A percentile compares a stretch with the other conserved stretches of the same genome.
Evolutionary conservation across 2,329 filamentous ascomycete species (phyloP).

Genomic region (Madurella fahalii): DNA sequence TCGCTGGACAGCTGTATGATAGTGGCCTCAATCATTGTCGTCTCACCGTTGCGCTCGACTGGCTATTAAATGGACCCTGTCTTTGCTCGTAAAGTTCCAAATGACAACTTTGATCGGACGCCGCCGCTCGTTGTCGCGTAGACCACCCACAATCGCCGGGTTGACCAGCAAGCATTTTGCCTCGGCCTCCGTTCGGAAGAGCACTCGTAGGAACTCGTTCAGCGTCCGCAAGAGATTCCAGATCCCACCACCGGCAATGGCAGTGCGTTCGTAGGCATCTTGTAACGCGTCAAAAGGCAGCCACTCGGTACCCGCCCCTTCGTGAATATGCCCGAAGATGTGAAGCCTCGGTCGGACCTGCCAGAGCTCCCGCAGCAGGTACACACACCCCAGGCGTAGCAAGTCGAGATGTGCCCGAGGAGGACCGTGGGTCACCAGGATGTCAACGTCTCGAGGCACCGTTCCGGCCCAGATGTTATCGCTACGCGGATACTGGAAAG

Average conservation of each 20-base stretch:
- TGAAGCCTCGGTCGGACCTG: conserved; percentile 32
- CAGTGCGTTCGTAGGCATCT: conserved; percentile 4
- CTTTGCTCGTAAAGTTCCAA: no score
- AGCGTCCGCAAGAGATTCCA: conserved; percentile 12
- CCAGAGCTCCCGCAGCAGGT: conserved; percentile 31
- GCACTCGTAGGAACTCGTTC: background rate
- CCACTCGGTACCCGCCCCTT: conserved; percentile 20
- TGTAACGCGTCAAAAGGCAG: conserved; percentile 15
- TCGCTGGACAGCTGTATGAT: no score
- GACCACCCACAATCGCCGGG: conserved; percentile 14
- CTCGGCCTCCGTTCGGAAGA: conserved; percentile 2
- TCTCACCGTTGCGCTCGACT: no score
- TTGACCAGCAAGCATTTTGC: conserved; percentile 20
- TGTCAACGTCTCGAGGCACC: conserved; percentile 7
- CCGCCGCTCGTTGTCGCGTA: conserved; percentile 14
- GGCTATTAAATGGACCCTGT: no score
- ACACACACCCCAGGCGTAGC: conserved; percentile 25
- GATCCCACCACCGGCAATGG: conserved; percentile 6
- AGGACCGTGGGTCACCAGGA: conserved; percentile 34
- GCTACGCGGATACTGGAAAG: conserved; percentile 38
- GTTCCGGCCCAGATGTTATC: conserved; percentile 12
- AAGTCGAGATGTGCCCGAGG: conserved; percentile 33
- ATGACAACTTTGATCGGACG: no score
- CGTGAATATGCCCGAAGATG: conserved; percentile 38
- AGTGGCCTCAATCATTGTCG: no score